phyloP scores from a whole-genome alignment of 2,329 filamentous ascomycete species.

The Drechmeria coniospora region DNA sequence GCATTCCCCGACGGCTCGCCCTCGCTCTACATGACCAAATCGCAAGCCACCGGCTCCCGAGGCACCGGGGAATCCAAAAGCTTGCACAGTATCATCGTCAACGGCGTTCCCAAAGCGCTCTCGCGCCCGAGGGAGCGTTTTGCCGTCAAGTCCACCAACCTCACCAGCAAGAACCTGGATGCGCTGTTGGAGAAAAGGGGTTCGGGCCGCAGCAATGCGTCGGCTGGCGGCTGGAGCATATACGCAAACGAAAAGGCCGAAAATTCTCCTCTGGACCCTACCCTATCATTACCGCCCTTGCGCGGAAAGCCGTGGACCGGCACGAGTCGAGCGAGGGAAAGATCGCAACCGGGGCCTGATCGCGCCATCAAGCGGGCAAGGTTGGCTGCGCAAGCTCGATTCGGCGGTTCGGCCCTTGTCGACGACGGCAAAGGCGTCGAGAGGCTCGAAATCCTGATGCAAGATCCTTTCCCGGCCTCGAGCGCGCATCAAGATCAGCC shows the following conservation, averaged over 20 bases:
- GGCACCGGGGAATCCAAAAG: conserved; percentile 40
- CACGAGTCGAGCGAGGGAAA: conserved; percentile 13
- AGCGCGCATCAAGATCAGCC: conserved; percentile 5
- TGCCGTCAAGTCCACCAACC: conserved; percentile 48
- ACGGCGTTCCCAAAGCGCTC: conserved; percentile 69
- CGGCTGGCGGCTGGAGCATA: conserved; percentile 64
- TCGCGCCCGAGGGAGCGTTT: conserved; percentile 61
- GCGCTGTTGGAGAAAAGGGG: conserved; percentile 57
- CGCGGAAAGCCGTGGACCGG: conserved; percentile 17
- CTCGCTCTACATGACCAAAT: conserved; percentile 51
- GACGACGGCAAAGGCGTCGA: conserved; percentile 48
- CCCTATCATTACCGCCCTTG: conserved; percentile 31
- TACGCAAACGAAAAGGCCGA: conserved; percentile 50
- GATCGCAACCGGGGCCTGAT: conserved; percentile 12
- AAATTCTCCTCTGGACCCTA: conserved; percentile 38
- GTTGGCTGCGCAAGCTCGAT: conserved; percentile 50
- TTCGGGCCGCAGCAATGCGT: conserved; percentile 51
- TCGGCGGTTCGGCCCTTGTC: conserved; percentile 43
- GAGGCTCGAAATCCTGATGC: conserved; percentile 41
- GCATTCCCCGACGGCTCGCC: conserved; percentile 72
- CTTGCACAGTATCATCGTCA: conserved; percentile 54
- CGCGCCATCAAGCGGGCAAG: conserved; percentile 40
- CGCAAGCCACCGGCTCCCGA: conserved; percentile 26
- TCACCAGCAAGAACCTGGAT: conserved; percentile 56
- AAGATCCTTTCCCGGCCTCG: conserved; percentile 36